A percentile compares a stretch with the other conserved stretches of the same genome.
Conservation (phyloP, 1,284 basidiomycete genomes). For the Singerocomus rubriflavus region DNA sequence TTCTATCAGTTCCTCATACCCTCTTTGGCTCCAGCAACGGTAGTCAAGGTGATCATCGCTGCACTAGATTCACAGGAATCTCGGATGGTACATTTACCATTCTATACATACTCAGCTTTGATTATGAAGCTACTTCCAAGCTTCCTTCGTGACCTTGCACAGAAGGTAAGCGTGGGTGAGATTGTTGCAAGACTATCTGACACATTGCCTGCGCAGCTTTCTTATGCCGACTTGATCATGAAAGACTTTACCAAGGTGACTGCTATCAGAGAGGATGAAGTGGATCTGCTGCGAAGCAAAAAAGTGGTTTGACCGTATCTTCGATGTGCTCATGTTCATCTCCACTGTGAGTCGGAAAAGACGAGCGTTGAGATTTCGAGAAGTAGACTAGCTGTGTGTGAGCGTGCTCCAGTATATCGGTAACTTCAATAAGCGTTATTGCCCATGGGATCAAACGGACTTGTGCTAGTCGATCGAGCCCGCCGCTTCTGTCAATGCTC, state of each 20-base stretch:
- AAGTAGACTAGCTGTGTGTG: not conserved
- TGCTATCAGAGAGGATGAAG: slow-evolving; percentile 44
- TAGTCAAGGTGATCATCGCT: slow-evolving; percentile 79
- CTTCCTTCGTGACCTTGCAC: slow-evolving; percentile 65
- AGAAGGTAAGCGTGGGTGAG: slow-evolving; percentile 53
- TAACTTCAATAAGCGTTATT: not conserved
- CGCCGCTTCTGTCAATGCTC: not conserved
- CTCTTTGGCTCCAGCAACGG: slow-evolving; percentile 62
- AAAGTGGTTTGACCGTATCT: slow-evolving; percentile 14
- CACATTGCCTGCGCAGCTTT: slow-evolving; percentile 29
- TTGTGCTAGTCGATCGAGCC: too few relatives aligned
- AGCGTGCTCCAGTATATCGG: not conserved
- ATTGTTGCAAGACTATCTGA: slow-evolving; percentile 10
- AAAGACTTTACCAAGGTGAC: slow-evolving; percentile 46
- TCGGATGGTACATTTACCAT: slow-evolving; percentile 67
- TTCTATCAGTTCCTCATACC: slow-evolving; percentile 75
- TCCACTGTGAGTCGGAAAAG: not conserved
- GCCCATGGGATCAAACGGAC: not conserved
- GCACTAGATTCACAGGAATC: slow-evolving; percentile 78
- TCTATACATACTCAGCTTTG: slow-evolving; percentile 63
- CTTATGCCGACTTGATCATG: slow-evolving; percentile 49
- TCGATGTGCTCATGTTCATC: not conserved
- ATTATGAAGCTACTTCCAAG: slow-evolving; percentile 60
- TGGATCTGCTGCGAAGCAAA: slow-evolving; percentile 11
- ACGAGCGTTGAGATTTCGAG: not conserved